Conservation (phyloP, 225 moss, liverwort and hornwort species). For the Lunularia cruciata region DNA sequence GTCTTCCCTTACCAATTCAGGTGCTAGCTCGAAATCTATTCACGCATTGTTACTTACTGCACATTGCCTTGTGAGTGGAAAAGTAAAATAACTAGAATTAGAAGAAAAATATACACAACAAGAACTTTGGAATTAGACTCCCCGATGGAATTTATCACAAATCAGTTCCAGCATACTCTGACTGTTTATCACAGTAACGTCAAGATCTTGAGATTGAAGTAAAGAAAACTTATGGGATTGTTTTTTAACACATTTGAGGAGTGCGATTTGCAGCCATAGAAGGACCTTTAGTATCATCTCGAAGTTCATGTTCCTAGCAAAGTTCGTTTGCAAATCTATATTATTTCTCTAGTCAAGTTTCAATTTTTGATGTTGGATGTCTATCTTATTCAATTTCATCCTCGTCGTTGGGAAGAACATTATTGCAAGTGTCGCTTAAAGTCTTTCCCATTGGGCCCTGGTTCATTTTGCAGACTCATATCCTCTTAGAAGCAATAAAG, state of each 20-base stretch:
- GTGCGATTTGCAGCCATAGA: conserved; percentile 15
- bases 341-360: no score
- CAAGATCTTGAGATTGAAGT: background rate
- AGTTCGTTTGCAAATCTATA: background rate
- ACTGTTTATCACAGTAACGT: background rate
- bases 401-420: no score
- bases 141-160: no score
- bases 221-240: conserved; percentile 11
- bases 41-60: no score
- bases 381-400: background rate
- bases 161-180: no score
- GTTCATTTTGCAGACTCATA: conserved; percentile 13
- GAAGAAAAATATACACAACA: no score
- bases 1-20: no score
- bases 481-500: no score
- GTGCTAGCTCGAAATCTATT: no score
- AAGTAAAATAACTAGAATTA: no score
- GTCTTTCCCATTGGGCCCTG: conserved; percentile 33
- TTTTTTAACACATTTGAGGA: conserved; percentile 40
- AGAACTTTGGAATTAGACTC: no score
- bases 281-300: conserved; percentile 26
- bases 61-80: no score
- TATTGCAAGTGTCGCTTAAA: conserved; percentile 13
- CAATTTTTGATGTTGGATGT: background rate
- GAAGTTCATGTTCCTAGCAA: background rate